Conservation (phyloP, 148 eudicot species). For the Persicaria tinctoria region DNA sequence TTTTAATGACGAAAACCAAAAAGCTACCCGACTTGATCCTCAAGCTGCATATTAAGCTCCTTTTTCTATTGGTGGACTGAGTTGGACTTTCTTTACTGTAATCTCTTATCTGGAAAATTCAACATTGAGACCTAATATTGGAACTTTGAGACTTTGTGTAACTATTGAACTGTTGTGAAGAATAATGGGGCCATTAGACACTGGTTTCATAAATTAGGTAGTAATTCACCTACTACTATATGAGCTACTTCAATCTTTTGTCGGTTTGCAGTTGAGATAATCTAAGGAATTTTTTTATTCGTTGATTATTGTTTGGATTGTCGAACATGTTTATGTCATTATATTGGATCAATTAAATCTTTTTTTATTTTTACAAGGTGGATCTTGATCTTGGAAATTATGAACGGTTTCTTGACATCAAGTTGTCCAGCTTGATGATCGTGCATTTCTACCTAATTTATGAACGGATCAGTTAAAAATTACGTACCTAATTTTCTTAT, state of each 20-base stretch:
- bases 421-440: slow-evolving; percentile 17
- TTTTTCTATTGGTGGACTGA: slow-evolving; percentile 1
- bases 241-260: neutral
- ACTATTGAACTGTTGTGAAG: slow-evolving; percentile 5
- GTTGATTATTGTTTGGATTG: neutral
- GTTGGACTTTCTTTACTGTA: neutral
- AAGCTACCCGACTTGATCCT: neutral
- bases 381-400: slow-evolving; percentile 98
- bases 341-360: neutral
- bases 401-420: slow-evolving; percentile 83
- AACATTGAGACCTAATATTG: neutral
- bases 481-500: no score
- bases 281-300: neutral
- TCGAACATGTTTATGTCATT: neutral
- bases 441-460: no score
- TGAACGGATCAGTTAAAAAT: no score
- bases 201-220: neutral
- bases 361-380: slow-evolving; percentile 36
- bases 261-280: neutral
- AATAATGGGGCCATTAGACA: neutral
- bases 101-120: neutral
- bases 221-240: neutral
- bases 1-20: neutral
- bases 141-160: neutral
- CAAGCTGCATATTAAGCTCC: slow-evolving; percentile 2